Percentiles rank a stretch among this genome's conserved stretches.
These are phyloP conservation scores for Aureobasidium zeae DNA, from an alignment of 2,329 filamentous ascomycete species.

Conservation along the genomic window DNA sequence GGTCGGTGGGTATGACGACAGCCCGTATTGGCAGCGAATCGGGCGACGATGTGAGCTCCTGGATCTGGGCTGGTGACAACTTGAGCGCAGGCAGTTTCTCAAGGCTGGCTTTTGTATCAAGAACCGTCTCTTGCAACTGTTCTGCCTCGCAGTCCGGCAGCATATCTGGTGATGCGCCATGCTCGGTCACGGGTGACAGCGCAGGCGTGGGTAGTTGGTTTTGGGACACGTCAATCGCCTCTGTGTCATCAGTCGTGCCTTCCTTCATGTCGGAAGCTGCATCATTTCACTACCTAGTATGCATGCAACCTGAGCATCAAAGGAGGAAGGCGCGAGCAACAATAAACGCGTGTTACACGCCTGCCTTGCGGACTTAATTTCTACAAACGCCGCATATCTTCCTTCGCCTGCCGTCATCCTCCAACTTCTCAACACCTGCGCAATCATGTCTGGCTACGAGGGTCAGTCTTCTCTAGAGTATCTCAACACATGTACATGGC, in stretches of 20 bases:
- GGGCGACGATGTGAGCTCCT: slow-evolving; percentile 46
- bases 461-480: slow-evolving; percentile 23
- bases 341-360: slow-evolving; percentile 7
- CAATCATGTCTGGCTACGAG: slow-evolving; percentile 40
- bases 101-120: background rate
- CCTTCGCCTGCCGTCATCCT: no score
- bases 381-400: slow-evolving; percentile 7
- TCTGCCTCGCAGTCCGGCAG: no score
- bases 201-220: slow-evolving; percentile 24
- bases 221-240: background rate
- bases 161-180: slow-evolving; percentile 15
- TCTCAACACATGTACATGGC: background rate
- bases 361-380: slow-evolving; percentile 6
- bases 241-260: background rate
- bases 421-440: background rate
- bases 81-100: slow-evolving; percentile 34
- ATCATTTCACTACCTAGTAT: background rate
- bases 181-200: slow-evolving; percentile 23
- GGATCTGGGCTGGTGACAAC: slow-evolving; percentile 45
- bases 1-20: slow-evolving; percentile 30
- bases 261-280: slow-evolving; percentile 6
- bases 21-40: slow-evolving; percentile 44
- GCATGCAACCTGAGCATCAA: background rate
- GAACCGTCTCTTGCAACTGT: no score
- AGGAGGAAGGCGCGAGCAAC: slow-evolving; percentile 7